phyloP scores from a whole-genome alignment of 441 rosid species.

The Corymbia citriodora region DNA sequence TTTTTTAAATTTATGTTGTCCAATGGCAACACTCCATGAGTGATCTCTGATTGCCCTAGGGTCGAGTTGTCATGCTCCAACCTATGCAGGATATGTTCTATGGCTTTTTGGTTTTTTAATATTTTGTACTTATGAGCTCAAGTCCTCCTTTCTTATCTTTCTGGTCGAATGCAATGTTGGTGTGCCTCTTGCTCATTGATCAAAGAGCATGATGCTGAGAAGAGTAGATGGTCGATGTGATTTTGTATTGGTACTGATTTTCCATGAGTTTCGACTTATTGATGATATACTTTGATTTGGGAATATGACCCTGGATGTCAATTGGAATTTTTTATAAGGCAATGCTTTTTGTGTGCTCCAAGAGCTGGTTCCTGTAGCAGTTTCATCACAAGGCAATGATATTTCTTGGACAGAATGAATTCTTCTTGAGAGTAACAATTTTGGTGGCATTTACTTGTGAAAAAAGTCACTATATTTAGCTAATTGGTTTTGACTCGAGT shows the following conservation, averaged over 20 bases:
- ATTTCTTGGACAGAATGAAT: not conserved
- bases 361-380: not conserved
- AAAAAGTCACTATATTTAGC: not conserved
- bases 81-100: not conserved
- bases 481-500: not conserved
- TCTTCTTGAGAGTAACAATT: not conserved
- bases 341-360: not conserved
- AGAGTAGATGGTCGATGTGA: not conserved
- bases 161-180: not conserved
- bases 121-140: not conserved
- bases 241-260: not conserved
- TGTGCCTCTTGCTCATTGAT: not conserved
- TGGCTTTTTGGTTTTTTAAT: not conserved
- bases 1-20: not conserved
- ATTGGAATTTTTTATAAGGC: not conserved
- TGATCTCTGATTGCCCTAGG: not conserved
- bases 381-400: not conserved
- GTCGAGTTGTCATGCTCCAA: not conserved
- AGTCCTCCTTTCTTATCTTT: not conserved
- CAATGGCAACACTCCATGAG: not conserved
- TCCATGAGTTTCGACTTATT: not conserved
- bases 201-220: not conserved
- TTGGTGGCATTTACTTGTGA: not conserved
- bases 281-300: not conserved
- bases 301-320: not conserved